Conservation (phyloP, 495 filamentous ascomycete species). For the Neurospora cerealis region DNA sequence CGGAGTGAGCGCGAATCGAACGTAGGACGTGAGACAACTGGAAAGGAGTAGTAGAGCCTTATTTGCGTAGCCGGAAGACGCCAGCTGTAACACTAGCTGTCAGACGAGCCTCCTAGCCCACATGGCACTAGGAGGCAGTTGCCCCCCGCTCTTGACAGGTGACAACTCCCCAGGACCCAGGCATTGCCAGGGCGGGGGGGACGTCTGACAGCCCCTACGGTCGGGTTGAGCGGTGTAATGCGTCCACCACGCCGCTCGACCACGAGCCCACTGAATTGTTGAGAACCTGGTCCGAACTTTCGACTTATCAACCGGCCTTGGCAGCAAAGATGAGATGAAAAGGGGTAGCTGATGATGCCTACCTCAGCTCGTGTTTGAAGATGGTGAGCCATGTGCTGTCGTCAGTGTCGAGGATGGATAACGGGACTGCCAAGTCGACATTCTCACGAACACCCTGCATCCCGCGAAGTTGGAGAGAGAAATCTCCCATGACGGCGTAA, state of each 20-base stretch:
- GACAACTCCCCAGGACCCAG: neutral
- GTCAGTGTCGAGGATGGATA: neutral
- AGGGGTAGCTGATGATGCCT: neutral
- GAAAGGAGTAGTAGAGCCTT: neutral
- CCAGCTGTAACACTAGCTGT: neutral
- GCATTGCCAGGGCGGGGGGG: neutral
- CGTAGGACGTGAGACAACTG: neutral
- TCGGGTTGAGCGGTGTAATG: neutral
- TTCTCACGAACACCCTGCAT: neutral
- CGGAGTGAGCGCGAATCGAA: neutral
- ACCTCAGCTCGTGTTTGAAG: neutral
- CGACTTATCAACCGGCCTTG: neutral
- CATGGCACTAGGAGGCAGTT: neutral
- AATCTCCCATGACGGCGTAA: neutral
- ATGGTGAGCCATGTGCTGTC: neutral
- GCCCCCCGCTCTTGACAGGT: neutral
- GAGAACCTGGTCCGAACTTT: neutral
- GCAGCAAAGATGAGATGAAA: neutral
- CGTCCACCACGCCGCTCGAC: neutral
- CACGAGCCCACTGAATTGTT: neutral
- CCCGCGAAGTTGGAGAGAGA: neutral
- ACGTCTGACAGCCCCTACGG: neutral
- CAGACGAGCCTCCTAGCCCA: neutral
- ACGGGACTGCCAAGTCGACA: neutral
- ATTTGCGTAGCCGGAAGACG: neutral